Conservation (phyloP, 2,329 filamentous ascomycete species). For the Colletotrichum simmondsii region DNA sequence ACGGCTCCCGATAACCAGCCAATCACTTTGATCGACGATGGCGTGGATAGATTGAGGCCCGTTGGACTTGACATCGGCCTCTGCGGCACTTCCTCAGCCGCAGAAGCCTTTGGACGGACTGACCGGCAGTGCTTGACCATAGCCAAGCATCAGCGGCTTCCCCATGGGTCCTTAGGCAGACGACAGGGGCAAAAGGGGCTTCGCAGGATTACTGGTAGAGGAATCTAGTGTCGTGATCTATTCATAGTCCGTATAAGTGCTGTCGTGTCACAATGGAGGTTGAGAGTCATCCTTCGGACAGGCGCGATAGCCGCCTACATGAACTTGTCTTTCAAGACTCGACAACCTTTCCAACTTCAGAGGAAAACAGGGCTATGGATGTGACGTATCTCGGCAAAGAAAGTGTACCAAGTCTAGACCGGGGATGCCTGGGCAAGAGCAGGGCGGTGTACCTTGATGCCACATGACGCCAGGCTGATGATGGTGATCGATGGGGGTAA, state of each 20-base stretch:
- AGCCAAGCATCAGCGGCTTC: slow-evolving; percentile 8
- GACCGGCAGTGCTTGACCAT: background rate
- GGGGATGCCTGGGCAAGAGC: background rate
- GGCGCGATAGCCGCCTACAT: slow-evolving; percentile 3
- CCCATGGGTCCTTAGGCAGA: background rate
- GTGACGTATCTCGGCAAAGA: background rate
- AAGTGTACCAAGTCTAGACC: background rate
- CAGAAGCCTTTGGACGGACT: background rate
- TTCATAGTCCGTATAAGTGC: background rate
- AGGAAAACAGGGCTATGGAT: background rate
- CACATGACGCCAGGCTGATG: background rate
- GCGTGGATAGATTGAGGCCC: background rate
- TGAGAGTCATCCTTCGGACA: background rate
- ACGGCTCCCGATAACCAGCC: background rate
- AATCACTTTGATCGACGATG: background rate
- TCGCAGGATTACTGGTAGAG: background rate
- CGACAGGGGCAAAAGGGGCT: slow-evolving; percentile 13
- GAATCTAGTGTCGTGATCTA: background rate
- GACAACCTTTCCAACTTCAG: background rate
- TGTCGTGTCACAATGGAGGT: background rate
- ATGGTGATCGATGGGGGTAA: background rate
- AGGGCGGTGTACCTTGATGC: background rate
- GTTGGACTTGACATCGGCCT: slow-evolving; percentile 4
- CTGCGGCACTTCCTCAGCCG: slow-evolving; percentile 8
- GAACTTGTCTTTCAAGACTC: background rate